phyloP scores from a whole-genome alignment of 2,329 filamentous ascomycete species.

The Cercospora zeae-maydis region DNA sequence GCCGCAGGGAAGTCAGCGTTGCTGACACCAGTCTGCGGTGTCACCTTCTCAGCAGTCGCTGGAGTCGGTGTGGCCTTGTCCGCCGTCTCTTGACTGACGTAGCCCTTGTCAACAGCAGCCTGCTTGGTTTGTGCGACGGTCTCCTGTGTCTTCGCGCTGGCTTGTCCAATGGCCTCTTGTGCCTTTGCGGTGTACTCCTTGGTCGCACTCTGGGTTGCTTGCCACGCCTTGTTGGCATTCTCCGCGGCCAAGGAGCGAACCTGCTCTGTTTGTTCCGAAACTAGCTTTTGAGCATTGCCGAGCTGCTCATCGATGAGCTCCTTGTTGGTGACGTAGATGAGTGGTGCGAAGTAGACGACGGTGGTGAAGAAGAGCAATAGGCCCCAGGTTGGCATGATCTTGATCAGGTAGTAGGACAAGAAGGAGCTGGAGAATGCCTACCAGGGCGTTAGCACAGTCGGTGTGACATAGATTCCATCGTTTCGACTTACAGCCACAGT shows the following conservation, averaged over 20 bases:
- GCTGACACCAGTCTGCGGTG: slow-evolving; percentile 19
- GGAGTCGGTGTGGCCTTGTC: slow-evolving; percentile 30
- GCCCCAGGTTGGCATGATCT: slow-evolving; percentile 63
- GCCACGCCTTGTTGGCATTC: slow-evolving; percentile 57
- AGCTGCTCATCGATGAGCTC: slow-evolving; percentile 61
- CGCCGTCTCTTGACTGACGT: slow-evolving; percentile 36
- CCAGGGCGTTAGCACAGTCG: slow-evolving; percentile 21
- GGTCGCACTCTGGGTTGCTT: slow-evolving; percentile 56
- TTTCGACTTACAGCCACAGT: slow-evolving; percentile 54
- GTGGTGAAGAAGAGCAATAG: slow-evolving; percentile 56
- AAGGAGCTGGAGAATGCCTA: slow-evolving; percentile 59
- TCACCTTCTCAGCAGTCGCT: slow-evolving; percentile 29
- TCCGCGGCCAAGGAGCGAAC: slow-evolving; percentile 58
- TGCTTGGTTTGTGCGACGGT: slow-evolving; percentile 50
- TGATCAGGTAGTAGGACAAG: slow-evolving; percentile 62
- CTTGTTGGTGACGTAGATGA: slow-evolving; percentile 63
- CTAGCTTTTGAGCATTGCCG: slow-evolving; percentile 51
- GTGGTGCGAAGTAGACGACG: slow-evolving; percentile 56
- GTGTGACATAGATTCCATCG: background rate
- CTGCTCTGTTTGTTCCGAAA: slow-evolving; percentile 58
- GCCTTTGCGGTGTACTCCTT: slow-evolving; percentile 60
- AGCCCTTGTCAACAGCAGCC: slow-evolving; percentile 36
- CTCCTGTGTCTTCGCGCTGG: slow-evolving; percentile 55
- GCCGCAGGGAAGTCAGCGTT: slow-evolving; percentile 25
- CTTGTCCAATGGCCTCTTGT: slow-evolving; percentile 55